phyloP scores from a whole-genome alignment of 2,329 filamentous ascomycete species.

The Monosporascus sp. region DNA sequence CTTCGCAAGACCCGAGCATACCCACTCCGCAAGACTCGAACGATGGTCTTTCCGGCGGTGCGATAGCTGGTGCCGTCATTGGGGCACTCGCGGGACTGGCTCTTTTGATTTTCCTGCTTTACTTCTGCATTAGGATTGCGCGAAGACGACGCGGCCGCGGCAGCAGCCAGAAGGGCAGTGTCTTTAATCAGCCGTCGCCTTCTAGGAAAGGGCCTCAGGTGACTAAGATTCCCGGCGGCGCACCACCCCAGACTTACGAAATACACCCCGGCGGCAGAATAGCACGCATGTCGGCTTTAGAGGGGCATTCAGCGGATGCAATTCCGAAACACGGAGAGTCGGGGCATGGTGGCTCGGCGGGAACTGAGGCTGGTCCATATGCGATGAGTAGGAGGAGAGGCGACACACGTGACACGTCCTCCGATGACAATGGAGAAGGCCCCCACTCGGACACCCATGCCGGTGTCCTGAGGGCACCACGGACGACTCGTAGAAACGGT shows the following conservation, averaged over 20 bases:
- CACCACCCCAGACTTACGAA: conserved; percentile 54
- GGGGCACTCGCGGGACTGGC: conserved; percentile 68
- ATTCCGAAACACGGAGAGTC: conserved; percentile 46
- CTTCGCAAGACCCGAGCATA: conserved; percentile 14
- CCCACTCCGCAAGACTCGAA: conserved; percentile 16
- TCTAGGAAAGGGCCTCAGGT: conserved; percentile 45
- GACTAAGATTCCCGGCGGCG: conserved; percentile 27
- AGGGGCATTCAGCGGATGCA: conserved; percentile 63
- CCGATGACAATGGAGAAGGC: conserved; percentile 66
- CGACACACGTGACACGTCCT: conserved; percentile 47
- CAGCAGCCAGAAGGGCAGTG: conserved; percentile 60
- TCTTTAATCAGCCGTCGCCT: conserved; percentile 88
- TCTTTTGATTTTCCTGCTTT: conserved; percentile 63
- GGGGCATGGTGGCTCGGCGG: conserved; percentile 42
- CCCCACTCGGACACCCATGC: conserved; percentile 60
- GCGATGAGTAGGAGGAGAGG: conserved; percentile 38
- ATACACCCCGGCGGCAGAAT: conserved; percentile 83
- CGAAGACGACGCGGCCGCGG: conserved; percentile 40
- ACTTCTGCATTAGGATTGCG: conserved; percentile 55
- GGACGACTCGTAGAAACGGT: conserved; percentile 65
- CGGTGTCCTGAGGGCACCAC: conserved; percentile 53
- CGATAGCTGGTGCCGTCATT: conserved; percentile 85
- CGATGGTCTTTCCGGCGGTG: conserved; percentile 64
- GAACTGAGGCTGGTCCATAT: conserved; percentile 44
- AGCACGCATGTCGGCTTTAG: conserved; percentile 90